phyloP scores from a whole-genome alignment of 148 eudicot species.

The Silene uniflora region DNA sequence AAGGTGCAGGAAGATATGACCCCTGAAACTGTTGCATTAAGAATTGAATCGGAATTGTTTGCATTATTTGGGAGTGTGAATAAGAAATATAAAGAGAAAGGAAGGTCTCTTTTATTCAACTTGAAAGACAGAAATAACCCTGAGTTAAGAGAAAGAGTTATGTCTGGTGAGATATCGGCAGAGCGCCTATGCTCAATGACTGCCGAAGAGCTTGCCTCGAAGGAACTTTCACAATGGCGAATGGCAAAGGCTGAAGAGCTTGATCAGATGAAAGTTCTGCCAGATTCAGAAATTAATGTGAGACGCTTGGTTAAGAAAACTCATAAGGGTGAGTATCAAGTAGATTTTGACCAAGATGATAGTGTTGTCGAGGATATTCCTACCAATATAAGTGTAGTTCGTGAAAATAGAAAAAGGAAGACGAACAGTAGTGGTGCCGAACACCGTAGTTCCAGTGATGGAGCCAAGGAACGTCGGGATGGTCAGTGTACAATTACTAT shows the following conservation, averaged over 20 bases:
- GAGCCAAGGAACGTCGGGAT: constrained; percentile 26
- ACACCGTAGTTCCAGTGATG: constrained; percentile 20
- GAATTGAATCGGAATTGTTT: constrained; percentile 76
- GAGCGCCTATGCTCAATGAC: constrained; percentile 87
- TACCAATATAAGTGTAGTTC: constrained; percentile 27
- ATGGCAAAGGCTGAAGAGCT: constrained; percentile 88
- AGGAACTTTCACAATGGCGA: constrained; percentile 95
- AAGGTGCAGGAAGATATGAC: constrained; percentile 25
- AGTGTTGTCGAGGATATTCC: constrained; percentile 55
- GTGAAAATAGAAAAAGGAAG: constrained; percentile 29
- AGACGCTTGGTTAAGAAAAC: constrained; percentile 93
- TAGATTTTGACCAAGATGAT: constrained; percentile 67
- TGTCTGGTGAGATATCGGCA: constrained; percentile 81
- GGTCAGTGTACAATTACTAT: constrained; percentile 49
- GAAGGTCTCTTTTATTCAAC: constrained; percentile 84
- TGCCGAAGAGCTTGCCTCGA: constrained; percentile 93
- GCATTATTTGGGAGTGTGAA: constrained; percentile 88
- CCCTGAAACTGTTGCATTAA: constrained; percentile 56
- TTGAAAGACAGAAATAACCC: constrained; percentile 88
- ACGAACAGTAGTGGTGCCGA: constrained; percentile 14
- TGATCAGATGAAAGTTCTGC: constrained; percentile 75
- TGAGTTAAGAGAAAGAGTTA: constrained; percentile 76
- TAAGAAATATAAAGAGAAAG: constrained; percentile 92
- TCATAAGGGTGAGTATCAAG: constrained; percentile 94
- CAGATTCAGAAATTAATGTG: constrained; percentile 66